These are phyloP conservation scores for rapeseed (Brassica napus) DNA, from an alignment of 345 rosid species.

Conservation along the genomic window Da-Ae NC_063449.1:44600501-44601000, in stretches of 20 bases:
- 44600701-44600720: constrained; percentile 23
- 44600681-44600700: constrained; percentile 26
- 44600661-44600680: constrained; percentile 13
- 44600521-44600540: constrained; percentile 77
- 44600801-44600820: constrained; percentile 57
- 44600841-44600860: constrained; percentile 25
- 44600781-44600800: constrained; percentile 24
- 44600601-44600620: constrained; percentile 39
- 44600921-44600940: constrained; percentile 29
- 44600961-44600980: constrained; percentile 22
- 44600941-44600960: constrained; percentile 19
- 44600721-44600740: constrained; percentile 15
- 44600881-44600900: constrained; percentile 33
- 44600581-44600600: constrained; percentile 55
- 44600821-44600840: constrained; percentile 40
- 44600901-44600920: constrained; percentile 29
- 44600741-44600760: constrained; percentile 3
- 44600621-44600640: constrained; percentile 30
- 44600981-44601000: constrained; percentile 14
- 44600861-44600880: constrained; percentile 30
- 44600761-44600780: constrained; percentile 23
- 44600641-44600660: constrained; percentile 22
- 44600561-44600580: constrained; percentile 84
- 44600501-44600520: constrained; percentile 52
- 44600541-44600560: constrained; percentile 78